Evolutionary conservation across 2,329 filamentous ascomycete species (phyloP), one percentile per base, ranked within the genome.

Genomic region (Fusarium agapanthi): DNA sequence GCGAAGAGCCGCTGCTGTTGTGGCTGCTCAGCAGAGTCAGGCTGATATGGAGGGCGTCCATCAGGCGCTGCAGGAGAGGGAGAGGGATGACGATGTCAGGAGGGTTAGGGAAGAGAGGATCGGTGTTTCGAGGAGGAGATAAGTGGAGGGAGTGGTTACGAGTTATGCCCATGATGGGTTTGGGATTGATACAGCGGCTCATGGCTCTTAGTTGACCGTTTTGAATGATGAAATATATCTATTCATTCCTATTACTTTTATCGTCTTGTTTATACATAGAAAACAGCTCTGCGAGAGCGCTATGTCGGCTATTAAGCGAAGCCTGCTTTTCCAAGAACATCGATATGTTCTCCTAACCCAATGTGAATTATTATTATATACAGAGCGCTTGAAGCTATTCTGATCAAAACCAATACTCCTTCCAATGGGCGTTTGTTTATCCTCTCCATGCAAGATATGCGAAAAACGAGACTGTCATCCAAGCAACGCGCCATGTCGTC

Each of bases 391-490:
- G 12, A 26, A 18, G 55, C 45, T 43, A 9, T 50, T 54, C 50
- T 54, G 26, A 32, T 26, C 28, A 60, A 51, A 61, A 30, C 30
- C 41, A 32, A 47, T 35, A 56, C 44, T 45, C 53, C 54, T 45
- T 38, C 32, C 18, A 28, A 58, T 45, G n/a, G 14, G 20, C 20
- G 8, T 37, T 32, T 53, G 1, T 26, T 58, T 81, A 93, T 71
- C 91, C 91, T 50, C 50, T 77, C 86, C 61, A 73, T 88, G 89
- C 85, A 75, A 95, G 82, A 82, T 90, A 93, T 35, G 85, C 85
- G 85, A 93, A 96, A 79, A 90, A 90, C 20, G 84, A 72, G 48
- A 91, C 80, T 26, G 89, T 89, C 80, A 93, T 87, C 86, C 88
- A 89, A 11, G 85, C 85, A 7, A 95, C 90, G 53, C 88, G 85